Evolutionary conservation across 331 rosid species (phyloP), one percentile per base, ranked within the genome.

Genomic region (Cydonia oblonga): DNA sequence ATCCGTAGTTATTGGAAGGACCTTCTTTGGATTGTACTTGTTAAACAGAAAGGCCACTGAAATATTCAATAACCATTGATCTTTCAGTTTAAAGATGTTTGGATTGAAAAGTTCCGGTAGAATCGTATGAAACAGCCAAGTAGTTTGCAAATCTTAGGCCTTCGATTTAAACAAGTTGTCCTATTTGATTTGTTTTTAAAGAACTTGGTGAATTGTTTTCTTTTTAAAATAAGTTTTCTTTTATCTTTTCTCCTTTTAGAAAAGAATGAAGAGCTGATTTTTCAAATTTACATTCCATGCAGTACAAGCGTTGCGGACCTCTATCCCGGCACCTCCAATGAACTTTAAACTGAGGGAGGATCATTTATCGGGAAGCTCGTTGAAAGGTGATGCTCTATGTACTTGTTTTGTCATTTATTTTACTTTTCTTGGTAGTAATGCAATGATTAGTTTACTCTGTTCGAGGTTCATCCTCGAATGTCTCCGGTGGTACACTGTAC

Each of bases 311-410:
- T 67, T 91, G 76, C 84, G 84, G 81, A 95, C 93, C 88, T 88
- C 99, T 73, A 91, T 95, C 76, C 99, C 97, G n/a, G 92, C 96
- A 60, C 96, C 96, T 77, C 99, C 96, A 1, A 82, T 90, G 75
- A 90, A 92, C 83, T 95, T 95, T 77, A 90, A 70, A 78, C 84
- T 86, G 72, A 90, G 96, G 83, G 99, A 95, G 69, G 96, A 91
- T 79, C 93, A 90, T 75, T 68, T 91, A 80, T 91, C 99, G 3
- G 99, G 96, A 85, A 95, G 97, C 83, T 90, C 99, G 12, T 83
- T 95, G 75, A 95, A 91, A 91, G 99, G 99, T 92, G 72, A 79
- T 58, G 67, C 71, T 73, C 59, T 26, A 13, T 53, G 15, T 73
- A 42, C 65, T 74, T 20, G 46, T 72, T 68, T 64, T 11, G 38